phyloP scores from a whole-genome alignment of 257 asterid genomes.

The Scutellaria galericulata region DNA sequence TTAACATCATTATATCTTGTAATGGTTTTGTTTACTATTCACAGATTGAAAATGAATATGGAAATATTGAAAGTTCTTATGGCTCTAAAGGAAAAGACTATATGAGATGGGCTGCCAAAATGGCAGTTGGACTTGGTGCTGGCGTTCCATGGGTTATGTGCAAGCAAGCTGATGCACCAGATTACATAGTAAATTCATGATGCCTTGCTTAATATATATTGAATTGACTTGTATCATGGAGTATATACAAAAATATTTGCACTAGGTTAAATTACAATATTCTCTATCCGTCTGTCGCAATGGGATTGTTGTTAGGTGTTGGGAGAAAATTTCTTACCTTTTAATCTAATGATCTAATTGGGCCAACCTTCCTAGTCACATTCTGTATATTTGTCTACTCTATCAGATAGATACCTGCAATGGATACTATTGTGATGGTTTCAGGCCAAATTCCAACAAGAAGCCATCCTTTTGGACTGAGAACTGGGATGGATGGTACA shows the following conservation, averaged over 20 bases:
- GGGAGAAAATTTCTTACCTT: slow-evolving; percentile 4
- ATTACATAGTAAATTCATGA: slow-evolving; percentile 63
- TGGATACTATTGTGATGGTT: slow-evolving; percentile 89
- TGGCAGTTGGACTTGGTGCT: slow-evolving; percentile 93
- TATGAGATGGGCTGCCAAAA: slow-evolving; percentile 90
- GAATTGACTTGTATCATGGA: slow-evolving; percentile 22
- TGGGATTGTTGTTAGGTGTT: slow-evolving; percentile 20
- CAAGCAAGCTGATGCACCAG: slow-evolving; percentile 96
- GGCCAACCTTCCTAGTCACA: slow-evolving; percentile 29
- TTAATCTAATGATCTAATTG: slow-evolving; percentile 16
- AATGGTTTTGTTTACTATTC: slow-evolving; percentile 30
- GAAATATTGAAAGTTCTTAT: slow-evolving; percentile 77
- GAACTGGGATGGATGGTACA: slow-evolving; percentile 98
- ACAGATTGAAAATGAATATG: slow-evolving; percentile 97
- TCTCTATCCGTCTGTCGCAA: neutral
- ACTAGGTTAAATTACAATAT: slow-evolving; percentile 25
- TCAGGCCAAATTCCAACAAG: slow-evolving; percentile 77
- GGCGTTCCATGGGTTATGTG: slow-evolving; percentile 99
- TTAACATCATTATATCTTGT: slow-evolving; percentile 25
- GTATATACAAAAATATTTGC: neutral
- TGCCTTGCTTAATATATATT: slow-evolving; percentile 28
- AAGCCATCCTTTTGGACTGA: slow-evolving; percentile 91
- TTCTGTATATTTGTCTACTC: slow-evolving; percentile 27
- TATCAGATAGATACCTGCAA: slow-evolving; percentile 92
- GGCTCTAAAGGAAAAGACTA: slow-evolving; percentile 75